Conservation (phyloP, 2,329 filamentous ascomycete species). For the Xylariaceae sp. region DNA sequence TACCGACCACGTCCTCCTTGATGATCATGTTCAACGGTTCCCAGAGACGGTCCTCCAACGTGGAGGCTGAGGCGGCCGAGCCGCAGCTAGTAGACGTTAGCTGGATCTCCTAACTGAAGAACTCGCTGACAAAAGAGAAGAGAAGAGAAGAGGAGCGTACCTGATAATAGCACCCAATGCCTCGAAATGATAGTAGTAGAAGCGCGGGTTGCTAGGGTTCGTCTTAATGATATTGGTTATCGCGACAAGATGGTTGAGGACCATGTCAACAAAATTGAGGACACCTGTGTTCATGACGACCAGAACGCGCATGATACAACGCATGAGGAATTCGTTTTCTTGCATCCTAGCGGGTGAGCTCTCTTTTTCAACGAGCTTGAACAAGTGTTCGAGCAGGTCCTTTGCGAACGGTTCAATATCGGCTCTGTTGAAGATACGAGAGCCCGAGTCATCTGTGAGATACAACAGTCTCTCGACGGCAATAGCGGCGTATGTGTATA, state of each 20-base stretch:
- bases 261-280: slow-evolving; percentile 64
- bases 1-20: slow-evolving; percentile 73
- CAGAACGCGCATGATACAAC: slow-evolving; percentile 94
- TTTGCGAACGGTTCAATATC: slow-evolving; percentile 79
- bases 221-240: slow-evolving; percentile 89
- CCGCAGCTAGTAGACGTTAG: slow-evolving; percentile 50
- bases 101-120: not conserved
- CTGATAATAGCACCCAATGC: slow-evolving; percentile 83
- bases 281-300: slow-evolving; percentile 87
- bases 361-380: slow-evolving; percentile 84
- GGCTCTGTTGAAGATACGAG: slow-evolving; percentile 71
- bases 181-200: slow-evolving; percentile 99
- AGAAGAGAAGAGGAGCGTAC: slow-evolving; percentile 27
- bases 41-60: slow-evolving; percentile 77
- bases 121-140: not conserved
- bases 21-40: slow-evolving; percentile 76
- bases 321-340: slow-evolving; percentile 98
- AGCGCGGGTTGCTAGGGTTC: slow-evolving; percentile 94
- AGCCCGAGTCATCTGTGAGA: slow-evolving; percentile 68
- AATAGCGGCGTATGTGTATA: slow-evolving; percentile 96
- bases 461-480: slow-evolving; percentile 90
- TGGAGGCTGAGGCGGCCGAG: slow-evolving; percentile 58
- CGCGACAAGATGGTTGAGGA: slow-evolving; percentile 77
- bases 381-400: slow-evolving; percentile 82
- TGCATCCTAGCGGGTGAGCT: slow-evolving; percentile 85